Evolutionary conservation across 129 eudicot species (phyloP).

Genomic region (Helianthus tuberosus): DNA sequence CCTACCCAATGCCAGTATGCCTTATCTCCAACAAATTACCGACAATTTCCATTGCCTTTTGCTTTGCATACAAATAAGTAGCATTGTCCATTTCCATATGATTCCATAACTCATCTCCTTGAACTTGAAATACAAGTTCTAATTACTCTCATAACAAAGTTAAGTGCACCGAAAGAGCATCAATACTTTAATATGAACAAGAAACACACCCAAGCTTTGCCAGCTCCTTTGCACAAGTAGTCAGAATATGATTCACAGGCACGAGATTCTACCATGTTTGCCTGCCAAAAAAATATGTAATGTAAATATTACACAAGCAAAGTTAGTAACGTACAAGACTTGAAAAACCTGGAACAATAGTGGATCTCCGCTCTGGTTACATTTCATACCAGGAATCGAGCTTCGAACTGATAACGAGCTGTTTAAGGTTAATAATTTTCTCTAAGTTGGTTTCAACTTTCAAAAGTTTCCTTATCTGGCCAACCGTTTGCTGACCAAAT

Average conservation of each 20-base stretch:
- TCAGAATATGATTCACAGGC: conserved; percentile 70
- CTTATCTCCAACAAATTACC: conserved; percentile 58
- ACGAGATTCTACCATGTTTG: conserved; percentile 60
- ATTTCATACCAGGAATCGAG: no score
- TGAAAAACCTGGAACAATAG: no score
- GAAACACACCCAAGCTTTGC: conserved; percentile 70
- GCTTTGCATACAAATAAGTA: conserved; percentile 49
- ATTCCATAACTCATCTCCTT: conserved; percentile 57
- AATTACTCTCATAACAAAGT: conserved; percentile 7
- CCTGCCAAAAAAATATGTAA: conserved; percentile 49
- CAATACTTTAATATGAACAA: conserved; percentile 19
- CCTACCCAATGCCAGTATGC: conserved; percentile 54
- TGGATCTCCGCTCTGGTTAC: no score
- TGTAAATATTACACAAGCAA: conserved; percentile 16
- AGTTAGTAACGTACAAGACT: not conserved
- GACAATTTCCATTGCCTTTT: conserved; percentile 58
- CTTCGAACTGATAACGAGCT: no score
- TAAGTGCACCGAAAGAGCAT: not conserved
- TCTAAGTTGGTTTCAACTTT: no score
- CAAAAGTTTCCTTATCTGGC: no score
- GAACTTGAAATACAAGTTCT: conserved; percentile 46
- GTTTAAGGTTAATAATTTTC: no score
- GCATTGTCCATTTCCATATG: conserved; percentile 44
- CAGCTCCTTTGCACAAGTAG: conserved; percentile 59
- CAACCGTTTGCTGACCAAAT: no score